phyloP scores from a whole-genome alignment of 257 asterid genomes.

The Knoxia roxburghii region DNA sequence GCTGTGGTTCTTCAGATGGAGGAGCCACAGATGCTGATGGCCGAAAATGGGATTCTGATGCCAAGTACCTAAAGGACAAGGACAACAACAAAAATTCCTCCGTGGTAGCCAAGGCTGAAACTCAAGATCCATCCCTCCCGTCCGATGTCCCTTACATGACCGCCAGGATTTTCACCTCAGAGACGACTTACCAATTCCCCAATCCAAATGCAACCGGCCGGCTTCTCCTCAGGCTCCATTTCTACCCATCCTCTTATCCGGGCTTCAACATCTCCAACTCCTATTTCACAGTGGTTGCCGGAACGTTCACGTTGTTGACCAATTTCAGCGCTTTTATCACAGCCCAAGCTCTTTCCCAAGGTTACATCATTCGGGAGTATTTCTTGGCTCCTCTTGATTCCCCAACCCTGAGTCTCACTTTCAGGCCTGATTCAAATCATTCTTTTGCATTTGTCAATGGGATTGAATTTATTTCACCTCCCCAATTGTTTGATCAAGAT shows the following conservation, averaged over 20 bases:
- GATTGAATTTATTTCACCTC: slow-evolving; percentile 57
- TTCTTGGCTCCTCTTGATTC: slow-evolving; percentile 36
- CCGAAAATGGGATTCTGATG: slow-evolving; percentile 62
- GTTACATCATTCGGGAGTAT: slow-evolving; percentile 73
- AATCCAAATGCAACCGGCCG: slow-evolving; percentile 37
- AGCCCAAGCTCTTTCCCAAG: slow-evolving; percentile 77
- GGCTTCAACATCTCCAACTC: slow-evolving; percentile 53
- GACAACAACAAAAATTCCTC: slow-evolving; percentile 35
- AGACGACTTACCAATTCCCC: slow-evolving; percentile 50
- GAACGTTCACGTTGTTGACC: slow-evolving; percentile 42
- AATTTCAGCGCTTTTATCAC: slow-evolving; percentile 71
- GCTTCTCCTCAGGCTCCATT: slow-evolving; percentile 65
- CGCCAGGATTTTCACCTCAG: slow-evolving; percentile 61
- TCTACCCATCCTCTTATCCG: slow-evolving; percentile 75
- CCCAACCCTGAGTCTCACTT: slow-evolving; percentile 41
- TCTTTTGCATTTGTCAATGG: slow-evolving; percentile 81
- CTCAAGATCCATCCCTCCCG: slow-evolving; percentile 62
- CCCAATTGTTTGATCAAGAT: slow-evolving; percentile 39
- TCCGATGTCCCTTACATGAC: slow-evolving; percentile 64
- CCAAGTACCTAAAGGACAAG: slow-evolving; percentile 31
- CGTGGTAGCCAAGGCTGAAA: slow-evolving; percentile 32
- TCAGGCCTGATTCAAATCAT: slow-evolving; percentile 42
- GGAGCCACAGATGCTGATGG: slow-evolving; percentile 50
- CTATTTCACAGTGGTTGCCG: slow-evolving; percentile 49
- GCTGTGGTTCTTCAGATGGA: slow-evolving; percentile 47